Conservation (phyloP, 2,329 filamentous ascomycete species). For the Neoarthrinium moseri region DNA sequence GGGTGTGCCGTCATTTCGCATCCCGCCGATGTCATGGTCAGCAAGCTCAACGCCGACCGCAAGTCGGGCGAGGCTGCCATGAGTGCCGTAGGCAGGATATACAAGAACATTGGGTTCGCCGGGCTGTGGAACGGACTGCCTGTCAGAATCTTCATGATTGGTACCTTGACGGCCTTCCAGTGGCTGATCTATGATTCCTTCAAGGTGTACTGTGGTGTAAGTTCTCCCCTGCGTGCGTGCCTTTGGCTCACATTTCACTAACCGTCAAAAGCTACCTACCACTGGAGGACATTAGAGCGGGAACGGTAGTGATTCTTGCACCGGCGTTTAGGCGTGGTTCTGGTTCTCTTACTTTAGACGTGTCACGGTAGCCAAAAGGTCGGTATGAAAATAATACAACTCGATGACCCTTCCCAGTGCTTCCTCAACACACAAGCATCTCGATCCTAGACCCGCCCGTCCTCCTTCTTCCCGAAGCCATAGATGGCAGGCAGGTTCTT, state of each 20-base stretch:
- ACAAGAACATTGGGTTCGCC: conserved; percentile 76
- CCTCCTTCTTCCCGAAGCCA: background rate
- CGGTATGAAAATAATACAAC: too few species aligned
- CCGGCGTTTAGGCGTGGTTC: background rate
- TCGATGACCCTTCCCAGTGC: too few species aligned
- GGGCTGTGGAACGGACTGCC: conserved; percentile 89
- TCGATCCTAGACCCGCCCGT: too few species aligned
- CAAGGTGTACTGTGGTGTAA: conserved; percentile 12
- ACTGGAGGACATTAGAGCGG: conserved; percentile 12
- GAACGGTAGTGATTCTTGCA: background rate
- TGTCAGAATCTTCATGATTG: conserved; percentile 82
- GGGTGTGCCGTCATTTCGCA: conserved; percentile 77
- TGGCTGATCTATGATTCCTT: conserved; percentile 75
- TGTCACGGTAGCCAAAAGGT: background rate
- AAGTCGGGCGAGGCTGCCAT: conserved; percentile 73
- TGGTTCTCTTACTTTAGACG: background rate
- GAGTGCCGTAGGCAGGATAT: conserved; percentile 69
- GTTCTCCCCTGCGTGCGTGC: background rate
- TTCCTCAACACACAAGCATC: too few species aligned
- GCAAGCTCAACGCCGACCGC: conserved; percentile 77
- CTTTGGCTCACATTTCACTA: background rate
- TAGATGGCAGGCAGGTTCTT: background rate
- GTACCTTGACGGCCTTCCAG: conserved; percentile 73
- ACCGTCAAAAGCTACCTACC: conserved; percentile 9
- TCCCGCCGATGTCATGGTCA: conserved; percentile 83